Evolutionary conservation across 768 basidiomycete genomes (phyloP), one percentile per base, ranked within the genome.

Genomic region (Hydnomerulius pinastri): DNA sequence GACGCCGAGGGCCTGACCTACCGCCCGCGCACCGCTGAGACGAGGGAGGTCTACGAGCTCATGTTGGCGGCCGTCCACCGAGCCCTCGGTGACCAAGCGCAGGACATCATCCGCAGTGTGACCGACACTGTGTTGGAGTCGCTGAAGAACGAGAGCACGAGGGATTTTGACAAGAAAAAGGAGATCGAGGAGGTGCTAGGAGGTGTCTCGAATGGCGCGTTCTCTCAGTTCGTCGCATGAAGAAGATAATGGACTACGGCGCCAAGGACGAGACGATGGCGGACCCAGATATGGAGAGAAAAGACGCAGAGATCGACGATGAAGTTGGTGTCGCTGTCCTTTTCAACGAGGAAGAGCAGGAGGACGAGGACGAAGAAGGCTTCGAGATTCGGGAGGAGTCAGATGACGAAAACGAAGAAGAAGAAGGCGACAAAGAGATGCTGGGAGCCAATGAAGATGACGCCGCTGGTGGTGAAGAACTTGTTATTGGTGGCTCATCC

Each of bases 321-420:
- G 94, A 96, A 59, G 85, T 90, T 37, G 95, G 96, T n/a, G 96
- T 99, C 1, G 96, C 96, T 0, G 95, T 99, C 7, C 87, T 98
- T 5, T 98, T 98, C 51, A 95, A 98, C 57, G 96, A 98, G 63
- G 97, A 98, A 51, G 96, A 97, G 56, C 86, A 92, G 60, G 94
- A 97, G 20, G 92, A 90, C 4, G 93, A 95, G 2, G 92, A 95
- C 17, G 92, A 90, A 1, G 91, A 90, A 56, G 89, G 86, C 1
- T 98, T 77, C 57, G 95, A 97, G 66, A 81, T 98, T 46, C 78
- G 81, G 9, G 90, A 93, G 0, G 91, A 89, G 56, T 82, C 83
- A 2, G 91, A 91, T 38, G 84, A 84, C 1, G 88, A 90, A 15
- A n/a, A n/a, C n/a, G 83, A 84, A 2, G 87, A 84, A 29, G 86